Base-by-base conservation (phyloP, 331 rosid genomes). In the Quercus phellos region DNA sequence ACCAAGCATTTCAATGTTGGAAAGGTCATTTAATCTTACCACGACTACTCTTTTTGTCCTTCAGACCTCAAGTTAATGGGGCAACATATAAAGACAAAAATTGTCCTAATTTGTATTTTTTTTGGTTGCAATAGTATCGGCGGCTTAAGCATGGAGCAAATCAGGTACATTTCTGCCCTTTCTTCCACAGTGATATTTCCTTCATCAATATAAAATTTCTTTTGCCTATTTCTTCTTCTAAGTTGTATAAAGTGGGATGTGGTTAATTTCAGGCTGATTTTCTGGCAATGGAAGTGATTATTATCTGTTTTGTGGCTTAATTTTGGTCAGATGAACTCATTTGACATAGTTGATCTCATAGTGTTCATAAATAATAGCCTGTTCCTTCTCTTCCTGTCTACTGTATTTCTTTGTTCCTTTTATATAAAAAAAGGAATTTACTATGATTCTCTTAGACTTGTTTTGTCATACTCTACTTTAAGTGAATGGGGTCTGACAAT, bases 1-100 rank as follows among this genome's bases (percentile, higher is more conserved):
- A 95, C 99, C 80, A 95, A 95, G 85, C 99, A 95, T 86, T 95
- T 95, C 94, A 95, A 95, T 77, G 92, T 95, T 82, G 98, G 98
- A 78, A 95, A 95, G 99, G 99, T 93, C 76, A 81, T 82, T 85
- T 34, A 59, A 72, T 87, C 90, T 83, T 83, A 79, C 67, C 51
- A 55, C 64, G 73, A 53, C 34, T 80, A 51, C 71, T 79, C 55
- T 73, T 80, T 74, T 59, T 77, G 35, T 77, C 76, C 26, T 58
- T 79, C 42, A 56, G 35, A 38, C 74, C 69, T 81, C 30, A 69
- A 32, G 79, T 59, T 74, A 17, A 54, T 67, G 76, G 74, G 64
- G 83, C 55, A 60, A 46, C 64, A 68, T 70, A 34, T 58, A 60
- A 77, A 78, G 42, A 74, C 75, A 72, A 74, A 80, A 22, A 32